Evolutionary conservation across 73 alveolate species (phyloP).

Genomic region (Halteria grandinella): DNA sequence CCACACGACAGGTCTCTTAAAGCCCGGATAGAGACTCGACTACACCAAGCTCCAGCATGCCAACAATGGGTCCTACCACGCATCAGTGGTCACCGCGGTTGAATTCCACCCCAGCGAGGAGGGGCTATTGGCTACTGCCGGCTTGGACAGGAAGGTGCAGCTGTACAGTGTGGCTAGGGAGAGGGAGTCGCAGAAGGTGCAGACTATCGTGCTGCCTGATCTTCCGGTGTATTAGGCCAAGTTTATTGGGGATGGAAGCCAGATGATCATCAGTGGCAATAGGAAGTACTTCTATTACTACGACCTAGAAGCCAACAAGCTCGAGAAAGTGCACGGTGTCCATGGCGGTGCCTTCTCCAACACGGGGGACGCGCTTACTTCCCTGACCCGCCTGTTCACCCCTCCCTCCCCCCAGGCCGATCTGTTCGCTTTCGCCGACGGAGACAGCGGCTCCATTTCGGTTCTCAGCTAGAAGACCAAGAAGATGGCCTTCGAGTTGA

Average conservation of each 20-base stretch:
- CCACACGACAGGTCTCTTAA: slow-evolving; percentile 16
- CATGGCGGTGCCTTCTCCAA: slow-evolving; percentile 29
- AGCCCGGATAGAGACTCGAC: slow-evolving; percentile 28
- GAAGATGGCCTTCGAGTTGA: slow-evolving; percentile 71
- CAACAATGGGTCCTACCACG: slow-evolving; percentile 64
- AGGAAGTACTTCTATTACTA: slow-evolving; percentile 82
- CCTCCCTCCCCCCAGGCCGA: too few relatives aligned
- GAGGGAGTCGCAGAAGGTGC: slow-evolving; percentile 54
- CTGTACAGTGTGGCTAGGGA: slow-evolving; percentile 28
- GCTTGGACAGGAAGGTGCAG: slow-evolving; percentile 84
- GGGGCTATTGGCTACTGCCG: slow-evolving; percentile 74
- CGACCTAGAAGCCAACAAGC: slow-evolving; percentile 69
- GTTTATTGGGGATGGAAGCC: slow-evolving; percentile 67
- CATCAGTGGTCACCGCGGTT: slow-evolving; percentile 70
- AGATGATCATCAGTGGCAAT: slow-evolving; percentile 76
- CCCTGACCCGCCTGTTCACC: too few relatives aligned
- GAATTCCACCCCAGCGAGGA: slow-evolving; percentile 84
- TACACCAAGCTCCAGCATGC: slow-evolving; percentile 44
- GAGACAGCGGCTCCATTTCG: slow-evolving; percentile 64
- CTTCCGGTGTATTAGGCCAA: slow-evolving; percentile 80
- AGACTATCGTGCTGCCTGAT: slow-evolving; percentile 77
- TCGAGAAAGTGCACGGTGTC: slow-evolving; percentile 62
- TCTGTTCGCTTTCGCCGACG: slow-evolving; percentile 73
- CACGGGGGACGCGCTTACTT: slow-evolving; percentile 42
- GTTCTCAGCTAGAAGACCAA: slow-evolving; percentile 70